Percentiles rank a stretch among this genome's conserved stretches.
phyloP scores from a whole-genome alignment of 768 basidiomycete species.

The Atractiella rhizophila region DNA sequence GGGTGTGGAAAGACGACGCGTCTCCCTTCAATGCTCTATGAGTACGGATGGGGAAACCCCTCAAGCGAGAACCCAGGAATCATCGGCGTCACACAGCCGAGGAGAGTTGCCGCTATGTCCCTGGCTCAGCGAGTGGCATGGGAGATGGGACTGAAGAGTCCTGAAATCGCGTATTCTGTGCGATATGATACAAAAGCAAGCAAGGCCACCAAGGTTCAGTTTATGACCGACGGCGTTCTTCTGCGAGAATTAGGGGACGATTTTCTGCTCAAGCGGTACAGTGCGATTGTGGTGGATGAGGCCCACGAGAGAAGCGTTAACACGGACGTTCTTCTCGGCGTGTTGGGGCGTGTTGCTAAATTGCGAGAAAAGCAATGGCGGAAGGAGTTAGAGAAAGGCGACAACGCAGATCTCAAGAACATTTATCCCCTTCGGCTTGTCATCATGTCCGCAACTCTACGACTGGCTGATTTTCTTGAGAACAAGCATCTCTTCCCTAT shows the following conservation, averaged over 20 bases:
- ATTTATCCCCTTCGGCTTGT: slow-evolving; percentile 56
- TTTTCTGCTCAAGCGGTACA: slow-evolving; percentile 80
- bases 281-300: slow-evolving; percentile 85
- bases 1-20: slow-evolving; percentile 98
- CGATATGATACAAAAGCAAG: slow-evolving; percentile 89
- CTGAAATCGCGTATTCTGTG: slow-evolving; percentile 80
- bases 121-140: slow-evolving; percentile 81
- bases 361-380: slow-evolving; percentile 69
- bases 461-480: slow-evolving; percentile 70
- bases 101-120: slow-evolving; percentile 88
- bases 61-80: slow-evolving; percentile 51
- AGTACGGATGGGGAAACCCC: slow-evolving; percentile 64
- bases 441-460: slow-evolving; percentile 96
- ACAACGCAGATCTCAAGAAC: slow-evolving; percentile 31
- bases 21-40: slow-evolving; percentile 91
- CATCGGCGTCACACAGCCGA: slow-evolving; percentile 91
- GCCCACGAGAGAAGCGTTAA: slow-evolving; percentile 96
- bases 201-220: slow-evolving; percentile 74
- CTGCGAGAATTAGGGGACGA: slow-evolving; percentile 75
- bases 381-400: slow-evolving; percentile 39
- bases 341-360: slow-evolving; percentile 75
- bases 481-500: slow-evolving; percentile 54
- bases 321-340: slow-evolving; percentile 88
- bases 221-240: slow-evolving; percentile 97
- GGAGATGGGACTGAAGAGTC: slow-evolving; percentile 48